Base-by-base conservation (phyloP, 2,329 filamentous ascomycete species). In the Neofusicoccum kwambonambiense region DNA sequence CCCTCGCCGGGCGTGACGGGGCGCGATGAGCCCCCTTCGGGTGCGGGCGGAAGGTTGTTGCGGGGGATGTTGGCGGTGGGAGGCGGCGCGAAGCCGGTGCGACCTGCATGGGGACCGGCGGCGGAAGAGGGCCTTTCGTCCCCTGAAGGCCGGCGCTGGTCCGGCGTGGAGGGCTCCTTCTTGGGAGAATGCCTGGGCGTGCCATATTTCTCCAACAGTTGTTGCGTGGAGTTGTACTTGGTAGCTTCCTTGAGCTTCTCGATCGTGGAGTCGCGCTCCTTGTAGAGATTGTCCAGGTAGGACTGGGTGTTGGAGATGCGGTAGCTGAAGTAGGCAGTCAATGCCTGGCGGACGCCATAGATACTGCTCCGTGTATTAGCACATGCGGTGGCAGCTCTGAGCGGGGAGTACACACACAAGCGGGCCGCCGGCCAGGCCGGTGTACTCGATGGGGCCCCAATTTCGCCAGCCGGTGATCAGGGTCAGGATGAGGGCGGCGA, bases 241-340 rank as follows among this genome's bases (percentile, higher is more conserved):
- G 95, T 99, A 31, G 93, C 93, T 65, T 90, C 89, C 79, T 99
- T 99, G 68, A 99, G 87, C 78, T 93, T 93, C 75, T 96, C 90
- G 69, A 99, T 98, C 1, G 93, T 97, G 71, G 88, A 88, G 66
- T 91, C 87, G 62, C 94, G 88, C 77, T 97, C 91, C 62, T 87
- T 86, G 72, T 93, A 88, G 41, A 93, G 85, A 19, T 86, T 86
- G 70, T 94, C 90, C 35, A 98, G 83, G 45, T 89, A 85, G 44
- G 83, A 77, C 69, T 90, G 86, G 11, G 91, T 84, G 15, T 83
- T 87, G 22, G 89, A 86, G 71, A 95, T 89, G 67, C 92, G 91
- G 75, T 91, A 96, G 70, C 89, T 90, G 80, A 92, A 99, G 78
- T 90, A 90, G 9, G 85, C 80, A 13, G 88, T 84, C 57, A 92